These are phyloP conservation scores for Guyanaporus albipodus DNA, from an alignment of 768 basidiomycete genomes.

Conservation along the genomic window DNA sequence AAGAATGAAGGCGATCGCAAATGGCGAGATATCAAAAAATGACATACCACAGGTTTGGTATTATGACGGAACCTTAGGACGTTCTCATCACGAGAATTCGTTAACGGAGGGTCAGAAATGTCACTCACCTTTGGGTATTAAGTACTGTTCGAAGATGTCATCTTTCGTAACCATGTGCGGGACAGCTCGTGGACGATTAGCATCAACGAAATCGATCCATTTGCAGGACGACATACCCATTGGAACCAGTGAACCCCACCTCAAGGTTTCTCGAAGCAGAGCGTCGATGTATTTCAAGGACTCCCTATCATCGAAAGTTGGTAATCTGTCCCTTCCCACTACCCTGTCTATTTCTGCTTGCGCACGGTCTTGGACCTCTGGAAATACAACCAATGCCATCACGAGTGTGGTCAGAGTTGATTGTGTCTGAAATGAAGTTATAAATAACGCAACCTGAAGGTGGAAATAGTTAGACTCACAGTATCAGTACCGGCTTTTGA, in stretches of 20 bases:
- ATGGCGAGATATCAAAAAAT: not conserved
- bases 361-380: conserved; percentile 21
- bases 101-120: not conserved
- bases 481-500: conserved; percentile 15
- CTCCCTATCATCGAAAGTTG: conserved; percentile 13
- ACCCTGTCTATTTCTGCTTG: conserved; percentile 17
- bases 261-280: conserved; percentile 18
- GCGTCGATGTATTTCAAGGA: conserved; percentile 23
- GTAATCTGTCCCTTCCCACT: conserved; percentile 17
- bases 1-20: not conserved
- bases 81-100: not conserved
- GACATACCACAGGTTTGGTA: conserved; percentile 21
- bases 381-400: conserved; percentile 19
- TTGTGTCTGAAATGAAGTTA: conserved; percentile 11
- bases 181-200: conserved; percentile 16
- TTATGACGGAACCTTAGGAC: conserved; percentile 17
- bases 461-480: conserved; percentile 2
- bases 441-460: not conserved
- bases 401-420: conserved; percentile 12
- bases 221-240: conserved; percentile 11
- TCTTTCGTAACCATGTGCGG: conserved; percentile 34
- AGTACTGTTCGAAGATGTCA: conserved; percentile 40
- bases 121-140: conserved; percentile 48
- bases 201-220: not conserved
- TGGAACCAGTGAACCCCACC: conserved; percentile 23